Conservation (phyloP, 2,329 filamentous ascomycete species). For the Hypoxylon sp. region DNA sequence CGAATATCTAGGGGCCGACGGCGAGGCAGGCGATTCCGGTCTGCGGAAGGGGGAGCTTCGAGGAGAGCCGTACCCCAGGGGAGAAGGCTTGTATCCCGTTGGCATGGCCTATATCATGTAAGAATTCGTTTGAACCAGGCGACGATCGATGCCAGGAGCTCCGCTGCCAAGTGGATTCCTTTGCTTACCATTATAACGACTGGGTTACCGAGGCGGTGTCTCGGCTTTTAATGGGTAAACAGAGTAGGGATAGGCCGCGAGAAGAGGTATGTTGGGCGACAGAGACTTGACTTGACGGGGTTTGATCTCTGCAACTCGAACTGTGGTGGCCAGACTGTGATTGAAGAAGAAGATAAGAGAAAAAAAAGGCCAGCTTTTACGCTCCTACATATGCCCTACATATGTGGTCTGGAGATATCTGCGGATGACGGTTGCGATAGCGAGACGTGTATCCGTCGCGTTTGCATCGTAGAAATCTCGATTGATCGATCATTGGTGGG, state of each 20-base stretch:
- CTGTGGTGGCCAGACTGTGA: not conserved
- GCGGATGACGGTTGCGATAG: not conserved
- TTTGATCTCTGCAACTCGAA: not conserved
- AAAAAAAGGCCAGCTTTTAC: no score
- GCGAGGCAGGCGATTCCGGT: conserved; percentile 69
- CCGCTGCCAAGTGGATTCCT: conserved; percentile 36
- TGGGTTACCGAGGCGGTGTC: conserved; percentile 25
- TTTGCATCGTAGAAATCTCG: not conserved
- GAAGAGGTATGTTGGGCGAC: not conserved
- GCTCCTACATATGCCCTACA: no score
- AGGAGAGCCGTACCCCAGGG: conserved; percentile 74
- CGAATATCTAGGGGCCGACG: conserved; percentile 69
- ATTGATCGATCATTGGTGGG: conserved; percentile 6
- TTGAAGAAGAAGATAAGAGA: no score
- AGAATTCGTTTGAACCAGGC: conserved; percentile 24
- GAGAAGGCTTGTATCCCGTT: conserved; percentile 72
- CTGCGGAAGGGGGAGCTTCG: conserved; percentile 71
- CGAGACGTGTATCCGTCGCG: not conserved
- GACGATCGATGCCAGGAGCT: conserved; percentile 33
- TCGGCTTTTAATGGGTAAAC: conserved; percentile 24
- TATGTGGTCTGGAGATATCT: no score
- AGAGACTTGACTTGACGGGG: not conserved
- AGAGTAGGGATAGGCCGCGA: conserved; percentile 7
- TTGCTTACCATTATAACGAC: conserved; percentile 41
- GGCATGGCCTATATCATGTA: conserved; percentile 56